phyloP scores from a whole-genome alignment of 305 asterid species.

The Solanum chacoense region DNA sequence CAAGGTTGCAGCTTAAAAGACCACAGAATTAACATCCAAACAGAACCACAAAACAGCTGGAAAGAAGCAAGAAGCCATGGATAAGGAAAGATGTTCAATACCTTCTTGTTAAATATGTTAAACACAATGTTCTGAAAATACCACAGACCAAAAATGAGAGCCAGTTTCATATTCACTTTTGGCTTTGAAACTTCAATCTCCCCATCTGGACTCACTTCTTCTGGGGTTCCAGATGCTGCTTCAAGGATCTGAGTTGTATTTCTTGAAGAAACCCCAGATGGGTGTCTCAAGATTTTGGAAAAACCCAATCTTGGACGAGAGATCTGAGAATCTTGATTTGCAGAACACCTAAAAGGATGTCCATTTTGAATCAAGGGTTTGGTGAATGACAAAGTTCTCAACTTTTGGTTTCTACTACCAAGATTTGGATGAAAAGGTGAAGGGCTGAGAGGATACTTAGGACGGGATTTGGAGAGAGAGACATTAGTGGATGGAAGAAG shows the following conservation, averaged over 20 bases:
- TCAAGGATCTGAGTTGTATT: constrained; percentile 19
- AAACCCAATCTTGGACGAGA: constrained; percentile 37
- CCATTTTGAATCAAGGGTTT: constrained; percentile 7
- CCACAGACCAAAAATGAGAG: constrained; percentile 78
- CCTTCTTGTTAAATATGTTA: constrained; percentile 77
- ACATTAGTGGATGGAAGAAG: constrained; percentile 50
- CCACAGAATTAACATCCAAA: constrained; percentile 86
- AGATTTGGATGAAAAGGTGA: constrained; percentile 26
- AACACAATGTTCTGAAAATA: constrained; percentile 80
- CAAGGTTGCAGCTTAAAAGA: constrained; percentile 59
- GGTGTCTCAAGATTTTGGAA: constrained; percentile 17
- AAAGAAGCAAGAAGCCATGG: constrained; percentile 95
- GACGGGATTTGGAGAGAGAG: constrained; percentile 36
- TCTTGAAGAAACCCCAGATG: constrained; percentile 25
- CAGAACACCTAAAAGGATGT: background rate
- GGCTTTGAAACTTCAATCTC: constrained; percentile 37
- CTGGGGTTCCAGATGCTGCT: constrained; percentile 40
- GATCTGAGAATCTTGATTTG: constrained; percentile 20
- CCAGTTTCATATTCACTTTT: constrained; percentile 42
- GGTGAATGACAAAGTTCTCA: constrained; percentile 5
- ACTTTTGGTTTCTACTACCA: constrained; percentile 16
- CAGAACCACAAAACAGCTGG: constrained; percentile 69
- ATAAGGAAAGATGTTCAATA: constrained; percentile 62
- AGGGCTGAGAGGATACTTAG: constrained; percentile 6
- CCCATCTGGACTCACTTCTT: constrained; percentile 51